phyloP scores from a whole-genome alignment of 1,139 yeast genomes.

The Geotrichum cucujoidarum region DNA sequence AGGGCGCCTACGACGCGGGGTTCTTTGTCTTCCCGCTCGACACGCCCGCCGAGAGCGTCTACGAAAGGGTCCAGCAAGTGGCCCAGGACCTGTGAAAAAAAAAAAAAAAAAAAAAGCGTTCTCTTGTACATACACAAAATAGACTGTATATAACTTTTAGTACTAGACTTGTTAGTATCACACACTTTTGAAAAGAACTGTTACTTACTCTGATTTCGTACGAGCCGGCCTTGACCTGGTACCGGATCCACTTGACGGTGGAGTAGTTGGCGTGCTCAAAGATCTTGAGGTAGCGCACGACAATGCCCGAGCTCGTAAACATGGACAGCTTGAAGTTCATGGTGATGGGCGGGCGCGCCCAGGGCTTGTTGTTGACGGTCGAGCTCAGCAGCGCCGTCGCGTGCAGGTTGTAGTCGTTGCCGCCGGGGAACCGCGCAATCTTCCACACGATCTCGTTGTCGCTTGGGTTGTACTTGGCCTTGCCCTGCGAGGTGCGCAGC shows the following conservation, averaged over 20 bases:
- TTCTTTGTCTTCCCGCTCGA: slow-evolving; percentile 19
- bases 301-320: slow-evolving; percentile 75
- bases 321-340: slow-evolving; percentile 65
- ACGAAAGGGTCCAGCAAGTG: slow-evolving; percentile 1
- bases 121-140: background rate
- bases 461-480: slow-evolving; percentile 62
- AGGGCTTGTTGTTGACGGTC: slow-evolving; percentile 37
- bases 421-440: slow-evolving; percentile 63
- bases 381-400: slow-evolving; percentile 47
- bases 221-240: slow-evolving; percentile 67
- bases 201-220: slow-evolving; percentile 56
- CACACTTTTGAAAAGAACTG: background rate
- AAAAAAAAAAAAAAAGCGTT: background rate
- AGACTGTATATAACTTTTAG: background rate
- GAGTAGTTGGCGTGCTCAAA: slow-evolving; percentile 60
- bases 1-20: slow-evolving; percentile 28
- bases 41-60: background rate
- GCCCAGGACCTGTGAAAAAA: background rate
- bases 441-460: slow-evolving; percentile 67
- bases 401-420: slow-evolving; percentile 53
- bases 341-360: slow-evolving; percentile 77
- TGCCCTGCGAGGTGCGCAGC: slow-evolving; percentile 51
- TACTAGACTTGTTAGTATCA: background rate
- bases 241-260: slow-evolving; percentile 85
- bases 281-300: slow-evolving; percentile 68